A percentile compares a stretch with the other conserved stretches of the same genome.
phyloP scores from a whole-genome alignment of 257 asterid species.

The Ocimum tenuiflorum region DNA sequence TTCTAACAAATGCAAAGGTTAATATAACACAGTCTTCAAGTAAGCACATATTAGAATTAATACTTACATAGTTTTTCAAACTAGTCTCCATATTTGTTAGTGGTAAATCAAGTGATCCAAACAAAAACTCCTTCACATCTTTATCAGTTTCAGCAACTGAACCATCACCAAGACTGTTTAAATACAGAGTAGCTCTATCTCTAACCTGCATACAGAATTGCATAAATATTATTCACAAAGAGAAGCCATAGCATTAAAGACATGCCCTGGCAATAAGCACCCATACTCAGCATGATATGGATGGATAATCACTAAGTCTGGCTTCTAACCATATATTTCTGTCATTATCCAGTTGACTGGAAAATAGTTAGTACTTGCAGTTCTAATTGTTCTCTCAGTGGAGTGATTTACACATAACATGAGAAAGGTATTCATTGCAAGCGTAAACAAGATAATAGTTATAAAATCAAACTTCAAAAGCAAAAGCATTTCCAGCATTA shows the following conservation, averaged over 20 bases:
- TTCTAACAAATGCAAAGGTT: neutral
- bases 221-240: neutral
- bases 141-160: slow-evolving; percentile 80
- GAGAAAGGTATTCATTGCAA: too few relatives aligned
- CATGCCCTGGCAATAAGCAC: neutral
- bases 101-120: slow-evolving; percentile 84
- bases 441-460: too few relatives aligned
- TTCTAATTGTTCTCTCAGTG: too few relatives aligned
- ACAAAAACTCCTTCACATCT: slow-evolving; percentile 77
- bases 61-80: slow-evolving; percentile 73
- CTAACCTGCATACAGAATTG: slow-evolving; percentile 56
- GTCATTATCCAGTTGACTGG: neutral
- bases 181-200: slow-evolving; percentile 96
- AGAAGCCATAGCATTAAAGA: neutral
- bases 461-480: too few relatives aligned
- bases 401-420: too few relatives aligned
- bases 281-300: neutral
- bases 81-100: slow-evolving; percentile 75
- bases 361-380: too few relatives aligned
- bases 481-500: too few relatives aligned
- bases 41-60: slow-evolving; percentile 3
- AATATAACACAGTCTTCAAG: neutral
- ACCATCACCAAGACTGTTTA: slow-evolving; percentile 95
- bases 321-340: neutral
- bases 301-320: neutral